Evolutionary conservation across 2,329 filamentous ascomycete species (phyloP).

Genomic region (Penicillium sp.): DNA sequence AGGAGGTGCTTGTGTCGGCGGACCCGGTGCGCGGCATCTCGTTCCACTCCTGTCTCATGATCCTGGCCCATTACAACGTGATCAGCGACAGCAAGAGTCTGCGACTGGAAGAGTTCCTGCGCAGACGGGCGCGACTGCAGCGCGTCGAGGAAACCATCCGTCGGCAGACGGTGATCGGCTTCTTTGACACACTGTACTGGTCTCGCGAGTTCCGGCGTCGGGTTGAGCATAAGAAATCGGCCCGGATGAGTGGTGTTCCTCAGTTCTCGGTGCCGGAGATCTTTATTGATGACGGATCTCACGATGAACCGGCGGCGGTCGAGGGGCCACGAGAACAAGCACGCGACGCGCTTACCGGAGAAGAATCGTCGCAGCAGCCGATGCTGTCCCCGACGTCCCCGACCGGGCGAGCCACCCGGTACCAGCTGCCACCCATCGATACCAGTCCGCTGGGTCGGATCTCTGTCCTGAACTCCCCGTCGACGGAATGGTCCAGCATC

Average conservation of each 20-base stretch:
- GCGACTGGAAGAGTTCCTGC: constrained; percentile 84
- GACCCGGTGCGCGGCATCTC: constrained; percentile 83
- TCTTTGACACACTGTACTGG: constrained; percentile 91
- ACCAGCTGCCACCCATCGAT: constrained; percentile 44
- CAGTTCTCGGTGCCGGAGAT: constrained; percentile 82
- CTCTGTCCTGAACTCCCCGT: constrained; percentile 29
- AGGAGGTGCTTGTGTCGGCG: constrained; percentile 88
- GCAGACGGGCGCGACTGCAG: constrained; percentile 79
- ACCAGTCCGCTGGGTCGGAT: constrained; percentile 34
- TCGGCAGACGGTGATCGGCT: constrained; percentile 79
- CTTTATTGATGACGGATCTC: constrained; percentile 62
- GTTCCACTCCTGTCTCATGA: constrained; percentile 88
- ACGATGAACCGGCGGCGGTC: too few relatives aligned
- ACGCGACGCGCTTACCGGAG: too few relatives aligned
- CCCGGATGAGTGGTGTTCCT: constrained; percentile 68
- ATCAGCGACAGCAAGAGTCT: constrained; percentile 96
- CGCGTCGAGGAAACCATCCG: constrained; percentile 91
- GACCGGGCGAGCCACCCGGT: too few relatives aligned
- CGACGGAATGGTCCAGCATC: constrained; percentile 45
- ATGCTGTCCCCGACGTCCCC: too few relatives aligned
- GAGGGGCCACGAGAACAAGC: too few relatives aligned
- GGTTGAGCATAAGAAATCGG: constrained; percentile 61
- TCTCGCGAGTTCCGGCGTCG: constrained; percentile 69
- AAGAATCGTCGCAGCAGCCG: too few relatives aligned
- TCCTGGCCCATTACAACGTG: constrained; percentile 94